Conservation (phyloP, 768 basidiomycete species). For the Leccinum sublutescens region DNA sequence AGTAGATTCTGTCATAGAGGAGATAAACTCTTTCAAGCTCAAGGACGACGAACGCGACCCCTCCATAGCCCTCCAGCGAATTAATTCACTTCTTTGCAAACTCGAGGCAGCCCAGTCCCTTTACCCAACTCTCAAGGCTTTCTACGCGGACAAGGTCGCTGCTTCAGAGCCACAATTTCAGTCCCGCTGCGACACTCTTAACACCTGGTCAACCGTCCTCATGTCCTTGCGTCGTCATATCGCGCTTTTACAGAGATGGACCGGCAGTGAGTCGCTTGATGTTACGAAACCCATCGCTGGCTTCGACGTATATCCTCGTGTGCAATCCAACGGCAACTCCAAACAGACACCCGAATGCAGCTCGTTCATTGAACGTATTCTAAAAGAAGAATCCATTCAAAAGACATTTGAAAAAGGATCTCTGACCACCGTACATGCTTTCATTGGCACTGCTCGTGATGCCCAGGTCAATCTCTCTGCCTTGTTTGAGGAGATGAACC, state of each 20-base stretch:
- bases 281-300: constrained; percentile 77
- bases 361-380: constrained; percentile 88
- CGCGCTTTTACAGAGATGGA: constrained; percentile 83
- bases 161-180: constrained; percentile 67
- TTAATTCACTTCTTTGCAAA: constrained; percentile 64
- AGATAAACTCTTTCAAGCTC: constrained; percentile 76
- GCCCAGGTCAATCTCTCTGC: constrained; percentile 79
- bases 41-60: constrained; percentile 35
- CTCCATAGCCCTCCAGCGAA: constrained; percentile 55
- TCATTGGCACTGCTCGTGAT: constrained; percentile 82
- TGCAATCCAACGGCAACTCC: constrained; percentile 32
- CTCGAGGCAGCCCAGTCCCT: constrained; percentile 83
- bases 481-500: constrained; percentile 81
- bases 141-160: constrained; percentile 74
- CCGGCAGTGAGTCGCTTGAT: constrained; percentile 87
- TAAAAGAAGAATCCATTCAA: constrained; percentile 97
- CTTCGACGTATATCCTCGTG: constrained; percentile 44
- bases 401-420: constrained; percentile 91
- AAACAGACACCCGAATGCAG: constrained; percentile 61
- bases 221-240: constrained; percentile 83
- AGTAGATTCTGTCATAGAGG: constrained; percentile 82
- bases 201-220: constrained; percentile 90
- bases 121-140: constrained; percentile 80
- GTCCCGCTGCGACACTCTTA: constrained; percentile 83
- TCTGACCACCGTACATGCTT: constrained; percentile 80